phyloP scores from a whole-genome alignment of 129 eudicot genomes.

The Daucus carota region DH1_v3.0 NC_030381.2:36722501-36723000 shows the following conservation, averaged over 20 bases:
- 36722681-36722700: background rate
- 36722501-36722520: constrained; percentile 78
- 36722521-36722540: constrained; percentile 92
- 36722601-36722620: constrained; percentile 76
- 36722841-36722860: too few relatives aligned
- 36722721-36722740: background rate
- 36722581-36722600: constrained; percentile 89
- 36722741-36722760: background rate
- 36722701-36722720: background rate
- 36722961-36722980: too few relatives aligned
- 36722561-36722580: constrained; percentile 58
- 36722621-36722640: constrained; percentile 7
- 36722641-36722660: background rate
- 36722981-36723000: too few relatives aligned
- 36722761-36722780: background rate
- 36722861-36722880: too few relatives aligned
- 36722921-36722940: too few relatives aligned
- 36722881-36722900: too few relatives aligned
- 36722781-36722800: background rate
- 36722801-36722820: background rate
- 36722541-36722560: constrained; percentile 93
- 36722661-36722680: background rate
- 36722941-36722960: too few relatives aligned
- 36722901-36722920: too few relatives aligned
- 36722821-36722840: too few relatives aligned